Base-by-base conservation (phyloP, 176 grass and related monocot genomes). In the Pontederia paniculata region DNA sequence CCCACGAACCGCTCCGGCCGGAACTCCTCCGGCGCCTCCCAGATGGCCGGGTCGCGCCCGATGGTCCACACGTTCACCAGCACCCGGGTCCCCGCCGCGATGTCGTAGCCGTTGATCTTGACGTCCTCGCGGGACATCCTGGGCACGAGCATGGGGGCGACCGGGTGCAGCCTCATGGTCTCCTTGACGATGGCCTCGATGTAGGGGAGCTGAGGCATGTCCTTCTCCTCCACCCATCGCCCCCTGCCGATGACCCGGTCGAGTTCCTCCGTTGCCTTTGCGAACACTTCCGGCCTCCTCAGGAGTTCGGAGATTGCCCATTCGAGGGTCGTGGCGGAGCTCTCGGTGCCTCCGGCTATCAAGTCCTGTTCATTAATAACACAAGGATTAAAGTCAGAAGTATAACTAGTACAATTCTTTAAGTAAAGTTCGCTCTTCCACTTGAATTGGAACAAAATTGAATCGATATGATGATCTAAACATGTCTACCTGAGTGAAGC, bases 241-340 rank as follows among this genome's bases (percentile, higher is more conserved):
- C 62, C 58, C 2, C 49, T 62, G 15, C 81, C 86, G 47, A 89
- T 52, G 41, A 84, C 74, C n/a, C 59, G 52, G 60, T 81, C 64
- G 0, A 84, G 81, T 57, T 89, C 86, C 52, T 84, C 74, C 0
- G 58, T 81, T 0, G 86, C 86, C 58, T 76, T 89, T 50, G 42
- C 55, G 11, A 89, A 19, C 17, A 67, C 12, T 25, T 67, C 49
- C 1, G 81, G 77, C n/a, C 70, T 60, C 52, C 56, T 81, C 8
- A 89, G 63, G 9, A 84, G 70, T 70, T 81, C 81, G 0, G 86
- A 75, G 43, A 89, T 23, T 0, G 74, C 83, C 83, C 88, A 88
- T 50, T 87, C 79, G 9, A 66, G 19, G 0, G 67, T 81, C 22
- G 81, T 31, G 0, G 83, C 53, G 0, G 83, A 42, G 15, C 70